phyloP scores from a whole-genome alignment of 495 filamentous ascomycete genomes.

The Tetracladium setigerum region DNA sequence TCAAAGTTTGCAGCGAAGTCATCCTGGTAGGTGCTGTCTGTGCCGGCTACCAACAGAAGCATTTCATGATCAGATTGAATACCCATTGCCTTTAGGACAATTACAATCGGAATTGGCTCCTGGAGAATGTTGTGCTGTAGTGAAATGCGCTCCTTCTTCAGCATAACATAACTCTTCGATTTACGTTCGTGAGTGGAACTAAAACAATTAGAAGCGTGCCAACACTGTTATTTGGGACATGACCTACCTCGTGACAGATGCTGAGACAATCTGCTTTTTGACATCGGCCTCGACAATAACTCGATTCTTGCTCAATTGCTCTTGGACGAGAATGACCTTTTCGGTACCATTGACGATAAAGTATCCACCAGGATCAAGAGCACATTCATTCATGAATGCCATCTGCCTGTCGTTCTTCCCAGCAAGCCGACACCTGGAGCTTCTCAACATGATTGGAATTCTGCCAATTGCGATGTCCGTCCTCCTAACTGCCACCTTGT shows the following conservation, averaged over 20 bases:
- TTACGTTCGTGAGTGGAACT: conserved; percentile 96
- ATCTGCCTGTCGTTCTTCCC: conserved; percentile 76
- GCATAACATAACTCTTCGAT: conserved; percentile 89
- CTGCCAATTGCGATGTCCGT: conserved; percentile 74
- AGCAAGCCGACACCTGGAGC: conserved; percentile 79
- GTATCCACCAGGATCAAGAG: conserved; percentile 93
- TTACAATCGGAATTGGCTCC: conserved; percentile 86
- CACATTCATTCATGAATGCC: conserved; percentile 85
- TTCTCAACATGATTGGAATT: conserved; percentile 94
- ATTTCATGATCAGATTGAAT: conserved; percentile 93
- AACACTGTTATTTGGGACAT: not conserved
- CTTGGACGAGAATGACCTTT: conserved; percentile 96
- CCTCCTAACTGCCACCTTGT: conserved; percentile 58
- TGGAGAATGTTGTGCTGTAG: conserved; percentile 89
- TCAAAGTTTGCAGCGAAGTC: conserved; percentile 93
- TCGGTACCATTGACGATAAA: conserved; percentile 84
- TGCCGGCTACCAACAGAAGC: conserved; percentile 74
- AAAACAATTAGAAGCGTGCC: conserved; percentile 2
- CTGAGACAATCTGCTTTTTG: conserved; percentile 86
- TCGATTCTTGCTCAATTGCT: conserved; percentile 97
- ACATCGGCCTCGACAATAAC: conserved; percentile 91
- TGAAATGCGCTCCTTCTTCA: conserved; percentile 84
- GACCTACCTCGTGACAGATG: conserved; percentile 74
- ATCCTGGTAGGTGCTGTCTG: conserved; percentile 82
- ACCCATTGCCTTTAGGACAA: conserved; percentile 88